Evolutionary conservation across 805 yeast species (phyloP), one percentile per base, ranked within the genome.

Genomic region (Candida arabinofermentans): DNA sequence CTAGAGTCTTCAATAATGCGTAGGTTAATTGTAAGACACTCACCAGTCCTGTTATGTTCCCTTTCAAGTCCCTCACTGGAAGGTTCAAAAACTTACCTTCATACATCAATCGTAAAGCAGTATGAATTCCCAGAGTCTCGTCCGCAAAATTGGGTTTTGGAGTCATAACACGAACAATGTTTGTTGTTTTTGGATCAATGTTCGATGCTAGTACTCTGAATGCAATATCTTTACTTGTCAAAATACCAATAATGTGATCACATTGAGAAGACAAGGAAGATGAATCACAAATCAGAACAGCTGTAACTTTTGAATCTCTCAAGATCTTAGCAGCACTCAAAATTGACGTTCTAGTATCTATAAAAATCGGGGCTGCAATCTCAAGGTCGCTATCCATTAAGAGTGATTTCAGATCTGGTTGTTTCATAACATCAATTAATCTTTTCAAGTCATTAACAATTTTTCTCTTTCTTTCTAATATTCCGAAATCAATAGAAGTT

Each of bases 111-210:
- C 74, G 58, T 40, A 71, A 50, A 6, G 75, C 76, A 5, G 65
- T 61, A 41, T 69, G 67, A n/a, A 71, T 66, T 2, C 64, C 66
- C 46, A 66, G 50, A 10, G 56, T 45, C 24, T 61, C 65, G 22
- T 56, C 61, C 1, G 75, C 76, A 60, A 66, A 70, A 39, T 69
- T 70, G 0, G 77, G 77, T 38, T 66, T 67, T 3, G 73, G 64
- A 0, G 76, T 71, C 63, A 71, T 64, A 1, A 70, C 68, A 33
- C 74, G 53, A 2, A 68, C 68, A 21, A 71, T 66, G 6, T 65
- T 66, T 9, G 70, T 65, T 3, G 55, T 51, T 12, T 42, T 45
- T 0, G 73, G 65, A 48, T 71, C 66, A 27, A 64, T 53, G 4
- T 55, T 57, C 34, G 55, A 53, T 1, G 72, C 66, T 17, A 71